Evolutionary conservation across 176 grass and related monocot species (phyloP), one percentile per base, ranked within the genome.

Genomic region (Oryza longistaminata): DNA sequence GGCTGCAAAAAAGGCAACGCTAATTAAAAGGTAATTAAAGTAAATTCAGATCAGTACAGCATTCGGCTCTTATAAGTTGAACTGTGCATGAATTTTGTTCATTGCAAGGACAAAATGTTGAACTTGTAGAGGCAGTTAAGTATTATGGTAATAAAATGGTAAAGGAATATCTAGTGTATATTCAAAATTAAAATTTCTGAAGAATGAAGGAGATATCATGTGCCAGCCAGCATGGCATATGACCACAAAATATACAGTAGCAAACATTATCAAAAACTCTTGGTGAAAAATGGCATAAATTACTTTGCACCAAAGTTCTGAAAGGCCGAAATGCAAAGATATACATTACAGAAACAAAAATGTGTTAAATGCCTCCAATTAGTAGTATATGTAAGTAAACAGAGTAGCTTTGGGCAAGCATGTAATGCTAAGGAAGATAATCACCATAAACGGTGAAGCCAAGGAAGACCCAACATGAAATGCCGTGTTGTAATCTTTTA

Each of bases 1-100:
- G 82, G 83, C 97, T 99, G 88, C 68, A 88, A 68, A 44, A 83
- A 46, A 45, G 10, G 15, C 21, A 50, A 31, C 27, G 53, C 16
- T 74, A 50, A 80, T 42, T 87, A 31, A 91, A 70, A 3, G 64
- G 9, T 17, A 58, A 80, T 43, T 71, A 65, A 72, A 67, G 44
- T 77, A 53, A 11, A 65, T 60, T 49, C 39, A 82, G 13, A 79
- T 9, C 48, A 27, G 78, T 31, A 74, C 15, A 68, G 11, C 64
- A 76, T 16, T 73, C 27, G 68, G 4, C 46, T 65, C 14, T 33
- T 29, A 81, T 31, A 86, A 73, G 31, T 60, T 76, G 4, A 75
- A 72, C 26, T 70, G 26, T 26, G 13, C 64, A 74, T 64, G 26
- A 24, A 70, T 71, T 43, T 21, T 25, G 26, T 71, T 67, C 6